Percentiles rank a stretch among this genome's conserved stretches.
Conservation (phyloP, 2,329 filamentous ascomycete species). For the Penicillium sp. region DNA sequence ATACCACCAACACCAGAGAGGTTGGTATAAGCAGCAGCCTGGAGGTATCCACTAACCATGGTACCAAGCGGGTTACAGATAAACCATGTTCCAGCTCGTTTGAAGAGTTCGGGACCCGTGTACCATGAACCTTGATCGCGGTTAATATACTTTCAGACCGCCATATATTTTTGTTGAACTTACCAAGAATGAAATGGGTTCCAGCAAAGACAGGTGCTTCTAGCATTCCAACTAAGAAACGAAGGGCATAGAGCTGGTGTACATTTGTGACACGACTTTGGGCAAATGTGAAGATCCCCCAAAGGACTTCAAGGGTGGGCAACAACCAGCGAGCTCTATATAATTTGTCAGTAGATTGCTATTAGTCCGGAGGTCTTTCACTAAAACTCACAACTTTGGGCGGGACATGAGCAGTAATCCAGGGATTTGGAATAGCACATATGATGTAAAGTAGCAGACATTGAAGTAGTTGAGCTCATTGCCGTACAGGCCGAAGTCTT, state of each 20-base stretch:
- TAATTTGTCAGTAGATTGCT: neutral
- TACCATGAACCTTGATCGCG: constrained; percentile 41
- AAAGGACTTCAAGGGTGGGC: constrained; percentile 32
- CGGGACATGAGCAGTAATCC: constrained; percentile 31
- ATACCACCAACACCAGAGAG: constrained; percentile 51
- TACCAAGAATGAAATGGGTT: constrained; percentile 34
- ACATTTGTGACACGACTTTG: constrained; percentile 34
- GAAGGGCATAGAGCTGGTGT: constrained; percentile 34
- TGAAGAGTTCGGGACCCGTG: constrained; percentile 48
- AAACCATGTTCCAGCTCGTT: constrained; percentile 56
- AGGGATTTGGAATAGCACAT: constrained; percentile 33
- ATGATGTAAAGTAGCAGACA: constrained; percentile 32
- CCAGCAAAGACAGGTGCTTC: constrained; percentile 36
- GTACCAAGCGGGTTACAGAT: constrained; percentile 52
- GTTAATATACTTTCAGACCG: neutral
- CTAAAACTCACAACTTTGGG: constrained; percentile 24
- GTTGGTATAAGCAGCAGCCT: constrained; percentile 54
- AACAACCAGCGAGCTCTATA: constrained; percentile 30
- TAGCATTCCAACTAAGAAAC: constrained; percentile 35
- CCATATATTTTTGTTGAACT: neutral
- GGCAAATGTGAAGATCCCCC: constrained; percentile 37
- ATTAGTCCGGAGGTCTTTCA: neutral
- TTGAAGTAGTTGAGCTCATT: constrained; percentile 35
- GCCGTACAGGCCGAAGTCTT: constrained; percentile 31
- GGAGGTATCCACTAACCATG: constrained; percentile 60